Percentiles rank a stretch among this genome's conserved stretches.
Evolutionary conservation across 2,329 filamentous ascomycete species (phyloP).

Genomic region (Seiridium cupressi): DNA sequence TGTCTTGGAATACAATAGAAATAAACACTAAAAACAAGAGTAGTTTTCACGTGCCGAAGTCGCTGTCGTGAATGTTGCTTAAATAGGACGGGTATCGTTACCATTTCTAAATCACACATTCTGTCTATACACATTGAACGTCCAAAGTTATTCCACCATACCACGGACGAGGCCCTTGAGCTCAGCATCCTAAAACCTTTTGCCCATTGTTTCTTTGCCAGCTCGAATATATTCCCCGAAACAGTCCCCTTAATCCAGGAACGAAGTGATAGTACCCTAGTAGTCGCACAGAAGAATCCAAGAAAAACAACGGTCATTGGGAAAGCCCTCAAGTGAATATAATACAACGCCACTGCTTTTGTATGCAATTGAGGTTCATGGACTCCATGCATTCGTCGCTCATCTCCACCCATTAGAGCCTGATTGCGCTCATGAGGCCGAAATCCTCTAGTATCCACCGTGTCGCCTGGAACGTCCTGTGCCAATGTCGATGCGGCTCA

Average conservation of each 20-base stretch:
- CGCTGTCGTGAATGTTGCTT: too few relatives aligned
- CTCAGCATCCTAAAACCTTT: too few relatives aligned
- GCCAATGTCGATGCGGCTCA: conserved; percentile 68
- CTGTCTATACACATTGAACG: neutral
- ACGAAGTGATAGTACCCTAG: neutral
- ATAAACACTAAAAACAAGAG: too few relatives aligned
- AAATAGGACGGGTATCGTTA: neutral
- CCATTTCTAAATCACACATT: neutral
- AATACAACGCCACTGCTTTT: neutral
- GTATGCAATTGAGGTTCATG: neutral
- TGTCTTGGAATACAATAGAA: too few relatives aligned
- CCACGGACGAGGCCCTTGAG: too few relatives aligned
- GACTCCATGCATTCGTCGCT: neutral
- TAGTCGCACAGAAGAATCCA: neutral
- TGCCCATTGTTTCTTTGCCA: neutral
- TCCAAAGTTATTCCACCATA: neutral
- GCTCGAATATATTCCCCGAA: neutral
- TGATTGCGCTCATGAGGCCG: neutral
- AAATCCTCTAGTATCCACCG: conserved; percentile 21
- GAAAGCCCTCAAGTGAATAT: neutral
- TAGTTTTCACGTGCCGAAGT: too few relatives aligned
- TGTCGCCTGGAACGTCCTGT: conserved; percentile 54
- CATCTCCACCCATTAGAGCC: neutral
- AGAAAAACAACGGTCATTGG: neutral
- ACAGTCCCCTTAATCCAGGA: neutral